Percentiles rank a stretch among this genome's conserved stretches.
phyloP scores from a whole-genome alignment of 2,329 filamentous ascomycete species.

The Ambrosiella beaveri region DNA sequence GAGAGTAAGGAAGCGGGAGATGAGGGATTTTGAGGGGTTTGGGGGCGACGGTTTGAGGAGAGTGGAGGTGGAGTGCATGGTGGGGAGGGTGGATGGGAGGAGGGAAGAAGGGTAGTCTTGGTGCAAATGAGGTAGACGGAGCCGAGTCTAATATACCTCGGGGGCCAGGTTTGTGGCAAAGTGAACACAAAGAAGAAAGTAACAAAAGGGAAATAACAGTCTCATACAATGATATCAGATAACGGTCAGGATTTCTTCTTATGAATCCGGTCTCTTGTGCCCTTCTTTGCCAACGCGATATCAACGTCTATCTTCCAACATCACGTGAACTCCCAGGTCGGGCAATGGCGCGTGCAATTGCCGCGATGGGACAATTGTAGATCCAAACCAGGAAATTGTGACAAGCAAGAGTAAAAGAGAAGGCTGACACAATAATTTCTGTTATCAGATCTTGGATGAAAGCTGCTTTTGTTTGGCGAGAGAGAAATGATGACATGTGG shows the following conservation, averaged over 20 bases:
- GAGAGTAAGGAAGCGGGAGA: slow-evolving; percentile 14
- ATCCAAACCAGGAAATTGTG: background rate
- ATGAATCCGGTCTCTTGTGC: too few relatives aligned
- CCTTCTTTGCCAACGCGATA: too few relatives aligned
- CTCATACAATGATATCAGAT: too few relatives aligned
- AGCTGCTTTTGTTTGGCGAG: too few relatives aligned
- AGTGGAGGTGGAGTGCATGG: background rate
- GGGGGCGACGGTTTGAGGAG: too few relatives aligned
- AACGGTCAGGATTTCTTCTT: too few relatives aligned
- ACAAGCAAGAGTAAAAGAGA: background rate
- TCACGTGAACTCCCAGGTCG: background rate
- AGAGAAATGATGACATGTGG: too few relatives aligned
- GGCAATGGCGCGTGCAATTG: background rate
- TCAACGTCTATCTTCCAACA: too few relatives aligned
- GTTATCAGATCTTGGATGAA: too few relatives aligned
- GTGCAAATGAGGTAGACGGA: background rate
- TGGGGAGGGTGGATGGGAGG: background rate
- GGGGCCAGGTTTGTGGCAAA: background rate
- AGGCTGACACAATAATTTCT: too few relatives aligned
- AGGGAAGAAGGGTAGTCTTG: background rate
- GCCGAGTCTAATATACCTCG: background rate
- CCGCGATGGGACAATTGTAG: background rate
- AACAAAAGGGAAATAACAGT: too few relatives aligned
- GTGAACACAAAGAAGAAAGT: background rate
- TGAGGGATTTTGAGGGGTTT: slow-evolving; percentile 6